Evolutionary conservation across 2,329 filamentous ascomycete genomes (phyloP), one percentile per base, ranked within the genome.

Genomic region (Botrytis paeoniae): DNA sequence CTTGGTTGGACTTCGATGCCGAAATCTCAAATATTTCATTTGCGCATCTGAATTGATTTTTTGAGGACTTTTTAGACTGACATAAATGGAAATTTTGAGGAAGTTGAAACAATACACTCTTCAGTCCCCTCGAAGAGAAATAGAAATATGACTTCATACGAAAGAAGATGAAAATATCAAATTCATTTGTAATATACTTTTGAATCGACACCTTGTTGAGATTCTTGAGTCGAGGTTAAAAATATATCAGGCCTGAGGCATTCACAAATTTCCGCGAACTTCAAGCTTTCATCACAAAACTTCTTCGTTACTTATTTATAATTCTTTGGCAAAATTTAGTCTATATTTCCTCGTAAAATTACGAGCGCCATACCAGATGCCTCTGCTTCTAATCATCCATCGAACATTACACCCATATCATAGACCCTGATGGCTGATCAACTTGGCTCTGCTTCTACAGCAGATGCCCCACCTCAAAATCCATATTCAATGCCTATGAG

Each of bases 401-500:
- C 66, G 74, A 75, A 77, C 77, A 72, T 65, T 77, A 59, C 77
- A 79, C 68, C 74, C 77, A 18, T 77, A 78, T 70, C 75, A 74
- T 72, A 73, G 74, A 70, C 78, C 78, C 14, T 79, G 70, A 78
- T 78, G 77, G 71, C 73, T 32, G 64, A 77, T 70, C 62, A 48
- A 63, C 41, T 48, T 73, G 71, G 71, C 51, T 59, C 59, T 62
- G 72, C 73, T 41, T 74, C 61, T 29, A n/a, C 14, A 39, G 69
- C 66, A 43, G 64, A 65, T 75, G 75, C 75, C 75, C 77, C 76
- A 61, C 77, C 73, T 74, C 62, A 72, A 61, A 54, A 75, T 63
- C 37, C 57, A 51, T 39, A 72, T 54, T 51, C 61, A 48, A 45
- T 62, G 54, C 39, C 71, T 65, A 75, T 74, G 63, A 48, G 60